These are phyloP conservation scores for Naganishia vishniacii DNA, from an alignment of 768 basidiomycete species.

Conservation along the genomic window DNA sequence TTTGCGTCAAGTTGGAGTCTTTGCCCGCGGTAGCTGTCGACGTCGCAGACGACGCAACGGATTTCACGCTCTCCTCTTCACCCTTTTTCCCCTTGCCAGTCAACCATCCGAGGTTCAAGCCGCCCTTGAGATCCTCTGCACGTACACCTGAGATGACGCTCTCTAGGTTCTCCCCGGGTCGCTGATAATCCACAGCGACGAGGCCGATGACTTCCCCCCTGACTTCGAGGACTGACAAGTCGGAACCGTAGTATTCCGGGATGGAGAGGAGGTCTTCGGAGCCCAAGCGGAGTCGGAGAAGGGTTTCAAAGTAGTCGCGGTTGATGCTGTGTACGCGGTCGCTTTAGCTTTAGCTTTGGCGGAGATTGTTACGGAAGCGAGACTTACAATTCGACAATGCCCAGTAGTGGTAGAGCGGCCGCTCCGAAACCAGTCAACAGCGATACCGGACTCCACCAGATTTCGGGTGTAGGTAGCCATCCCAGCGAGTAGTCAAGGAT, in stretches of 20 bases:
- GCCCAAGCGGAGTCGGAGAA: slow-evolving; percentile 30
- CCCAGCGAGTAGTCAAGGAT: slow-evolving; percentile 25
- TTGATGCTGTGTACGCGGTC: slow-evolving; percentile 18
- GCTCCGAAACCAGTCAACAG: slow-evolving; percentile 32
- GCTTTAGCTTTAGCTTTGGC: not conserved
- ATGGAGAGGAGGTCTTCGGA: slow-evolving; percentile 31
- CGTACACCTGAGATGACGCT: slow-evolving; percentile 29
- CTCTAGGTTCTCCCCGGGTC: slow-evolving; percentile 27
- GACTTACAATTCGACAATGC: slow-evolving; percentile 30
- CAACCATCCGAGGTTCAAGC: slow-evolving; percentile 19
- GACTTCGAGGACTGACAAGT: slow-evolving; percentile 27
- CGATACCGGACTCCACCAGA: slow-evolving; percentile 25
- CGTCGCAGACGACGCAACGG: not conserved
- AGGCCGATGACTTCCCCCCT: slow-evolving; percentile 31
- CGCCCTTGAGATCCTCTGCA: slow-evolving; percentile 27
- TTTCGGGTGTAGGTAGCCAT: slow-evolving; percentile 22
- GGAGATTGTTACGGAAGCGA: no score
- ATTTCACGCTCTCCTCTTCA: slow-evolving; percentile 1
- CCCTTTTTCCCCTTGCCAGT: slow-evolving; percentile 1
- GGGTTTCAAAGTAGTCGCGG: slow-evolving; percentile 30
- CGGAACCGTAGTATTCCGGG: slow-evolving; percentile 27
- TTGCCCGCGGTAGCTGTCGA: not conserved
- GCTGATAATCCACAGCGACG: slow-evolving; percentile 26
- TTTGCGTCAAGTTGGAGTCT: not conserved
- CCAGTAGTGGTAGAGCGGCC: slow-evolving; percentile 29